Percentiles rank a stretch among this genome's conserved stretches.
phyloP scores from a whole-genome alignment of 768 basidiomycete species.

The Rhizopogon salebrosus region DNA sequence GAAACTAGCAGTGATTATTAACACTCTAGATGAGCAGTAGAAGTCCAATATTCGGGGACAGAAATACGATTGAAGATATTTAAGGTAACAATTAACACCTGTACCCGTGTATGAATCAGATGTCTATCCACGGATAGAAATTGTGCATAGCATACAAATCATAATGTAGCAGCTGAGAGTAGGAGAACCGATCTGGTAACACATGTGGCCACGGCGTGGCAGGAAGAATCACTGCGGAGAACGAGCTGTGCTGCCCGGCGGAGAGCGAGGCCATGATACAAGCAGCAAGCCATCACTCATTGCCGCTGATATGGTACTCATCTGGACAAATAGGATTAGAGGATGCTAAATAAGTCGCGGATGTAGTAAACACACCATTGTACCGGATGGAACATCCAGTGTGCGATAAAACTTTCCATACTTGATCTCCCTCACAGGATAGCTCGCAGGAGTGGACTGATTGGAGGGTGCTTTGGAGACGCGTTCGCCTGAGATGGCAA shows the following conservation, averaged over 20 bases:
- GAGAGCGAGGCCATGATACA: constrained; percentile 32
- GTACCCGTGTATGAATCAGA: background rate
- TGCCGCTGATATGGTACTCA: constrained; percentile 32
- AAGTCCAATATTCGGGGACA: background rate
- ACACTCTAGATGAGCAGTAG: background rate
- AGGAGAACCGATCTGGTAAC: background rate
- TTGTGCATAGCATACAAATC: constrained; percentile 5
- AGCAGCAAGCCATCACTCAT: constrained; percentile 35
- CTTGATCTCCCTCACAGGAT: constrained; percentile 32
- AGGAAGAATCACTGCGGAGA: constrained; percentile 1
- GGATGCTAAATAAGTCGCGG: constrained; percentile 2
- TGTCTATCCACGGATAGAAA: background rate
- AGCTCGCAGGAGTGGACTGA: constrained; percentile 15
- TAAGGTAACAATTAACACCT: background rate
- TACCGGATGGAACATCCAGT: constrained; percentile 31
- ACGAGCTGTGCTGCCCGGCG: constrained; percentile 13
- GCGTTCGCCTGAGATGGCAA: constrained; percentile 34
- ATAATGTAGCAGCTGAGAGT: background rate
- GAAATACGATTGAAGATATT: background rate
- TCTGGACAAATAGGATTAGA: constrained; percentile 15
- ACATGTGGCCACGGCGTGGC: background rate
- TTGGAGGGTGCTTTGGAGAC: constrained; percentile 9
- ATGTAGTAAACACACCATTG: constrained; percentile 23
- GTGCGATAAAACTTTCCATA: constrained; percentile 35
- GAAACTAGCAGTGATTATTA: background rate